These are phyloP conservation scores for Arthrobotrys pseudoclavata DNA, from an alignment of 2,329 filamentous ascomycete species.

Conservation along the genomic window DNA sequence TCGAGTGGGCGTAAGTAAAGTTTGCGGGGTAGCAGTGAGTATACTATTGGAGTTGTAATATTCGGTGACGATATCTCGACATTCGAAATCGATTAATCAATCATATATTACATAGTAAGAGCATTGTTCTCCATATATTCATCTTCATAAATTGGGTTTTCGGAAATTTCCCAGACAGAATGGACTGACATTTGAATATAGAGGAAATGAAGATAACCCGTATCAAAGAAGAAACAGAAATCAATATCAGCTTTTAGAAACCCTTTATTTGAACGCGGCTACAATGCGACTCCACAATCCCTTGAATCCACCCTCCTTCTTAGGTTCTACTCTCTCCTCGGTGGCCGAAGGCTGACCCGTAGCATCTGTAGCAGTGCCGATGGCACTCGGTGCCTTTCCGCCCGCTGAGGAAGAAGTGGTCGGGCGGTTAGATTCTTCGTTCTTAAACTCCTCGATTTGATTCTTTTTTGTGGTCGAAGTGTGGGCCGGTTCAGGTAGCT, in stretches of 20 bases:
- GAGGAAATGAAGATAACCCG: background rate
- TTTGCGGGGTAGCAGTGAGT: background rate
- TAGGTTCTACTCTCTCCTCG: constrained; percentile 7
- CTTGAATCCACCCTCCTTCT: constrained; percentile 35
- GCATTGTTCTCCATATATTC: background rate
- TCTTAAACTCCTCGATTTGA: background rate
- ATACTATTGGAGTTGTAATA: background rate
- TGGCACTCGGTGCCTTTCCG: constrained; percentile 3
- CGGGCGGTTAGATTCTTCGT: constrained; percentile 1
- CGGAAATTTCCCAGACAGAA: background rate
- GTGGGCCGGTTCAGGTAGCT: constrained; percentile 27
- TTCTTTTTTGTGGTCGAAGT: constrained; percentile 12
- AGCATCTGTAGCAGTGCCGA: background rate
- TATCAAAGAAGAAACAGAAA: background rate
- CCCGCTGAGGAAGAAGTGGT: background rate
- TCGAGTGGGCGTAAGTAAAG: background rate
- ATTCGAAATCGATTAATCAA: background rate
- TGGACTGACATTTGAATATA: background rate
- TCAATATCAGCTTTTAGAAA: constrained; percentile 1
- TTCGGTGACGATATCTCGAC: background rate
- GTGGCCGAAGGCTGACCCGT: background rate
- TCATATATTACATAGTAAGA: background rate
- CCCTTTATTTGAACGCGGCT: constrained; percentile 39
- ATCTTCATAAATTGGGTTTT: background rate
- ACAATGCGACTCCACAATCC: constrained; percentile 37